Evolutionary conservation across 345 rosid species (phyloP).

Genomic region (Corchorus capsularis): DNA sequence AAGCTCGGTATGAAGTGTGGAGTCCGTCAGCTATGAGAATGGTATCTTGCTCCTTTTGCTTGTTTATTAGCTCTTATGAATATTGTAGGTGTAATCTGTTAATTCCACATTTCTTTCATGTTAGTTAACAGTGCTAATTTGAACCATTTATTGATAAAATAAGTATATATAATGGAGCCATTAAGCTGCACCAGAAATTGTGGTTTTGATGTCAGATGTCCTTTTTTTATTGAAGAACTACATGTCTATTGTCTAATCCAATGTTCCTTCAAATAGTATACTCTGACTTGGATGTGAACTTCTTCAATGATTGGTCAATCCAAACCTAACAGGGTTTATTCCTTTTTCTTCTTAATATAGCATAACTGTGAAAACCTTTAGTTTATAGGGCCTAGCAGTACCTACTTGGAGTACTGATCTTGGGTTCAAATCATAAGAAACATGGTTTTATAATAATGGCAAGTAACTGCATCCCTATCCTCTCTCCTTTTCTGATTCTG

Average conservation of each 20-base stretch:
- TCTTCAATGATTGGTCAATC: neutral
- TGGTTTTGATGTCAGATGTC: neutral
- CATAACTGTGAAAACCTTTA: neutral
- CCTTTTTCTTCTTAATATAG: too few relatives aligned
- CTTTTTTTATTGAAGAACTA: neutral
- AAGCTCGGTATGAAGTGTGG: neutral
- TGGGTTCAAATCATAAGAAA: neutral
- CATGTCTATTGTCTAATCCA: neutral
- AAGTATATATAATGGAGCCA: neutral
- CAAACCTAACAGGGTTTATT: neutral
- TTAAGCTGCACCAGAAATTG: constrained; percentile 12
- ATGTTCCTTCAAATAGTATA: neutral
- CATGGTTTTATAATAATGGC: neutral
- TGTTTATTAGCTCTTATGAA: neutral
- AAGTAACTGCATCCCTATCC: neutral
- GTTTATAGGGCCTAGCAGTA: neutral
- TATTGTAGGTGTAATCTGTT: neutral
- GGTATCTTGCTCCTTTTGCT: neutral
- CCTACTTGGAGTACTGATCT: constrained; percentile 8
- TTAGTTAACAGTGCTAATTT: neutral
- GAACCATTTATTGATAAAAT: neutral
- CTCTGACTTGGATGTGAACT: neutral
- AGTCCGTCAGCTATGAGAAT: neutral
- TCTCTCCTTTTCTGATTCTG: neutral
- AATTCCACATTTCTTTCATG: constrained; percentile 1